These are phyloP conservation scores for cucumber (Cucumis sativus) DNA, from an alignment of 306 rosid genomes.

Conservation along the genomic window Cucumber_9930_V3 NC_026658.2:2326501-2327000, in stretches of 20 bases:
- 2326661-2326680: no score
- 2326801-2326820: no score
- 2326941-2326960: not conserved
- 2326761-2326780: no score
- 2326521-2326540: not conserved
- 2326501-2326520: not conserved
- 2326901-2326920: not conserved
- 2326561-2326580: not conserved
- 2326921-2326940: not conserved
- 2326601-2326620: not conserved
- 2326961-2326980: not conserved
- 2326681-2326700: no score
- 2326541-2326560: not conserved
- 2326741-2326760: no score
- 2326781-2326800: no score
- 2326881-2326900: not conserved
- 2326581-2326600: no score
- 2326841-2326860: no score
- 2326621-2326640: not conserved
- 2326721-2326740: no score
- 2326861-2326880: not conserved
- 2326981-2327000: not conserved
- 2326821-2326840: no score
- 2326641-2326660: not conserved
- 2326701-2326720: no score